Percentiles rank a stretch among this genome's conserved stretches.
Conservation (phyloP, 2,329 filamentous ascomycete species). For the Botryotinia narcissicola region DNA sequence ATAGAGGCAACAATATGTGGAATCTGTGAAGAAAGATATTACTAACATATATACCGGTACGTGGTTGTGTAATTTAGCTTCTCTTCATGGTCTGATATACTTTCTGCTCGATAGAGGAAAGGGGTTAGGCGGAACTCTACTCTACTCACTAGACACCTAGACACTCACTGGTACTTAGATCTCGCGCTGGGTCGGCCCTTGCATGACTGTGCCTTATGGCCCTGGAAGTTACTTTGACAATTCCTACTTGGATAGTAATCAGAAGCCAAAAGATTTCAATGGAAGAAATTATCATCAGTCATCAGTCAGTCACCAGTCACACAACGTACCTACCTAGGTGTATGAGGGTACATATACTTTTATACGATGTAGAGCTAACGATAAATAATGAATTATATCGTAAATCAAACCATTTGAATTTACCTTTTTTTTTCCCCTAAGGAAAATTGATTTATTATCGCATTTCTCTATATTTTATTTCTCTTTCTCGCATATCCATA, state of each 20-base stretch:
- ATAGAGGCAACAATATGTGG: not conserved
- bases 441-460: not conserved
- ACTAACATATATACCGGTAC: not conserved
- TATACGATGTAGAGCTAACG: not conserved
- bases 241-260: not conserved
- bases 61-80: not conserved
- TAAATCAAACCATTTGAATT: not conserved
- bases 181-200: not conserved
- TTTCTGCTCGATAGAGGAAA: not conserved
- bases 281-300: not conserved
- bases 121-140: not conserved
- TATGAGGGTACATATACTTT: not conserved
- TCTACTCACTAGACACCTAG: not conserved
- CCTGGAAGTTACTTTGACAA: not conserved
- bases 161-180: not conserved
- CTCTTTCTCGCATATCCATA: not conserved
- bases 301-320: not conserved
- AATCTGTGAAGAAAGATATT: not conserved
- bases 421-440: no score
- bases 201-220: not conserved
- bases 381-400: not conserved
- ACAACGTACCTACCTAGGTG: not conserved
- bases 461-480: not conserved
- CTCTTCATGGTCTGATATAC: not conserved
- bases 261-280: conserved; percentile 4